Base-by-base conservation (phyloP, 345 rosid species). In the Clausena lansium region DNA sequence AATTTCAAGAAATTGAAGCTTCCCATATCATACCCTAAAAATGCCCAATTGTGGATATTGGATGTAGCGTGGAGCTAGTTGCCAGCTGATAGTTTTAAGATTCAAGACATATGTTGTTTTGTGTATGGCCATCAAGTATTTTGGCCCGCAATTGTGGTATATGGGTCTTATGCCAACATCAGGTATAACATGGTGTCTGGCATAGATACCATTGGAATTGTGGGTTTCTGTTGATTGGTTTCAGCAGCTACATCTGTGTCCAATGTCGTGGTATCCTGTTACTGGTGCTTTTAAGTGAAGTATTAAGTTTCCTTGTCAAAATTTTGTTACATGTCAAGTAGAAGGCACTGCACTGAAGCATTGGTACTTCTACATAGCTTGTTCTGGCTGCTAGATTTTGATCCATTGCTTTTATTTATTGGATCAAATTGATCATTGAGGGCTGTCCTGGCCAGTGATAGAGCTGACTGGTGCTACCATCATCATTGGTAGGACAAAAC, bases 61-160 rank as follows among this genome's bases (percentile, higher is more conserved):
- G 55, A 50, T 25, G 94, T 89, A 79, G 95, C 87, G 24, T 74
- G 27, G 61, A 57, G n/a, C 61, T 55, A 55, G 60, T 55, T 55
- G 60, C 24, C 24, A 20, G 76, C 25, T 91, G 91, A 70, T 57
- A 20, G 27, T 57, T 20, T 9, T 57, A 20, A n/a, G 10, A n/a
- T 7, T 2, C 25, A 5, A 57, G 9, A 57, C 1, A 57, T n/a
- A 22, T 55, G 2, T 7, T 57, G 27, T 2, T 41, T 41, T 41
- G 14, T 41, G 47, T 54, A 54, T 54, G 24, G 59, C 24, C 9
- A 54, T 54, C 59, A 54, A 54, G 59, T 64, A 19, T 0, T 19
- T 54, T 20, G 59, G 24, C n/a, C 59, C 1, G 2, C 61, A 57
- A 57, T 7, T 57, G 25, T 57, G 61, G n/a, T 20, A 54, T 17